Evolutionary conservation across 2,329 filamentous ascomycete species (phyloP), one percentile per base, ranked within the genome.

Genomic region (Amesomyces nigricolor): DNA sequence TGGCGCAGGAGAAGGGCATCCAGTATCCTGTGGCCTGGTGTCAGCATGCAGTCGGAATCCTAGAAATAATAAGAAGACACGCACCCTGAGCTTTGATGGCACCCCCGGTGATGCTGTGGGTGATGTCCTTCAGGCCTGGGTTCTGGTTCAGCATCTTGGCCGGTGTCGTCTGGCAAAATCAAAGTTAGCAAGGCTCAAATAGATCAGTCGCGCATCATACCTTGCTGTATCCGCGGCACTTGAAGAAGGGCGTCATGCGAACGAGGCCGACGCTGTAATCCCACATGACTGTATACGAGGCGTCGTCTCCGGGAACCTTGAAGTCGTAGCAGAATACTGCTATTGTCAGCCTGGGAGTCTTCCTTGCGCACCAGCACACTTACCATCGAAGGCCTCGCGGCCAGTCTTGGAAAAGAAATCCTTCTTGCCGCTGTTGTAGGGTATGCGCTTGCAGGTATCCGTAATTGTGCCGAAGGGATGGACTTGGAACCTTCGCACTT

Each of bases 251-350:
- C 2, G 91, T 96, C 71, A 95, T 95, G 59, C 92, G 86, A 59
- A 97, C 91, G 30, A 97, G 84, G 8, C 94, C 94, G 59, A 92
- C 83, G 64, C 95, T 92, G 74, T 96, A 96, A 71, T 99, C 94
- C 94, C 94, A 99, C 82, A 96, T 91, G 58, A 97, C 85, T 0
- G 81, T 82, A 68, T 87, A 91, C 51, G 81, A 77, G 60, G 77
- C 79, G 2, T 85, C 79, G 45, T 87, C 81, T 10, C 78, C 82
- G 0, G 88, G 88, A 3, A 87, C 69, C 62, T 78, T 81, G 75
- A 95, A 96, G 37, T 82, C 83, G 70, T 96, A 97, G 64, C 91
- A 83, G 68, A 91, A 91, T 26, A 90, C 89, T 94, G 59, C 9
- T 57, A 17, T 11, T 11, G 47, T 59, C 42, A 59, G 56, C 35